Conservation (phyloP, 768 basidiomycete genomes). For the Trametes coccinea region DNA sequence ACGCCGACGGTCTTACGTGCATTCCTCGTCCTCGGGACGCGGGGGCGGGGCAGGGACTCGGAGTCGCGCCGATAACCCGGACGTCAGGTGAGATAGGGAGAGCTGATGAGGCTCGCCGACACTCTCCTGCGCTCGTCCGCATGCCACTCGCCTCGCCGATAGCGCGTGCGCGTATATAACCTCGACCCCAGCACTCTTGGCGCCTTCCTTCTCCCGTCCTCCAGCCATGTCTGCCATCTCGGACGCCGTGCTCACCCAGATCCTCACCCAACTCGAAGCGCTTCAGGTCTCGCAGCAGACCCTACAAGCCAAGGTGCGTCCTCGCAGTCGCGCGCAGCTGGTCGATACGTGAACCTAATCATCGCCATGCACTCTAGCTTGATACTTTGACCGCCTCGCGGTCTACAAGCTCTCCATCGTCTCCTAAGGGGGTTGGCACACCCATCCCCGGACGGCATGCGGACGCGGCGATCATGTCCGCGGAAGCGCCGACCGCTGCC, state of each 20-base stretch:
- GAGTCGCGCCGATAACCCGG: constrained; percentile 18
- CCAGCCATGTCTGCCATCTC: constrained; percentile 18
- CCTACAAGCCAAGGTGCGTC: constrained; percentile 74
- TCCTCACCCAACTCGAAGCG: constrained; percentile 67
- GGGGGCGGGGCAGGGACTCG: not conserved
- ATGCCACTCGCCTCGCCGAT: constrained; percentile 17
- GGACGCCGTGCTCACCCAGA: constrained; percentile 69
- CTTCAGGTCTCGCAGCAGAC: constrained; percentile 76
- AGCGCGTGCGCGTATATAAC: constrained; percentile 20
- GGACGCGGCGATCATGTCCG: constrained; percentile 31
- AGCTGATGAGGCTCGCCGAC: constrained; percentile 11
- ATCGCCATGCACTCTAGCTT: constrained; percentile 39
- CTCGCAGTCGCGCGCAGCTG: not conserved
- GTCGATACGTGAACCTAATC: not conserved
- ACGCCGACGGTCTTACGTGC: constrained; percentile 5
- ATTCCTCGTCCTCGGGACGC: not conserved
- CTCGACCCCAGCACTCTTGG: not conserved
- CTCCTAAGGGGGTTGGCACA: constrained; percentile 36
- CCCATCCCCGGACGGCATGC: constrained; percentile 27
- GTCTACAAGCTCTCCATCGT: constrained; percentile 27
- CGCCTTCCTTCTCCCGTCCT: not conserved
- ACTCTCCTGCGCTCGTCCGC: constrained; percentile 5
- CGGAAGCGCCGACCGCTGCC: constrained; percentile 31
- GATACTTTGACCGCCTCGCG: constrained; percentile 43
- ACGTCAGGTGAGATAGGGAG: constrained; percentile 22